Base-by-base conservation (phyloP, 2,329 filamentous ascomycete genomes). In the Orbilia blumenaviensis region DNA sequence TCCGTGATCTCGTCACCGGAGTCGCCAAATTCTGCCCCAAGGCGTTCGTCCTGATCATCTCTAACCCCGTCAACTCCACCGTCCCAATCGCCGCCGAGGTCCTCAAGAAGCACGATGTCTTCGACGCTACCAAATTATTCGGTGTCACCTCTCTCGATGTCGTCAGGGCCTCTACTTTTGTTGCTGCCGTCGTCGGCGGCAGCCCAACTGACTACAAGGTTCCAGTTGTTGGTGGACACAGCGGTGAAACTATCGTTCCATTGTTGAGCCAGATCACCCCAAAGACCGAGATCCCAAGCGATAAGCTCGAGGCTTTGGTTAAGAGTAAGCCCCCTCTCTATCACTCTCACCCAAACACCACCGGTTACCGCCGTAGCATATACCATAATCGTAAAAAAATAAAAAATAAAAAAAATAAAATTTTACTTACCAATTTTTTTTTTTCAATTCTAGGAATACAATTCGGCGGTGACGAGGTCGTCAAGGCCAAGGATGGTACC, bases 61-160 rank as follows among this genome's bases (percentile, higher is more conserved):
- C 94, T 82, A 99, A 99, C 89, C 95, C 95, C 74, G 95, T 99
- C 85, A 99, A 99, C 90, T 97, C 93, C 63, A 99, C 95, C 71
- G 95, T 99, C 72, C 95, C 95, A 78, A 97, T 99, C 82, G 92
- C 95, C 79, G 95, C 94, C 80, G 95, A 99, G 87, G 92, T 97
- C 77, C 90, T 99, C 84, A 98, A 97, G 89, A 87, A 88, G 81
- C 93, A 93, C 84, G 90, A 90, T 81, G 93, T 96, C 82, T 99
- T 98, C 86, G 91, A 99, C 87, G 87, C 95, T 80, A 91, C 95
- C 88, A 93, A 91, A 84, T 91, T 99, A 78, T 99, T 99, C 83
- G 95, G 95, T 88, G 95, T 99, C 83, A 99, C 95, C 82, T 98
- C 95, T 58, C 91, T 99, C 81, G 95, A 99, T 84, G 94, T 99